A percentile compares a stretch with the other conserved stretches of the same genome.
These are phyloP conservation scores for Danielia oregonensis DNA, from an alignment of 805 yeast species.

Conservation along the genomic window DNA sequence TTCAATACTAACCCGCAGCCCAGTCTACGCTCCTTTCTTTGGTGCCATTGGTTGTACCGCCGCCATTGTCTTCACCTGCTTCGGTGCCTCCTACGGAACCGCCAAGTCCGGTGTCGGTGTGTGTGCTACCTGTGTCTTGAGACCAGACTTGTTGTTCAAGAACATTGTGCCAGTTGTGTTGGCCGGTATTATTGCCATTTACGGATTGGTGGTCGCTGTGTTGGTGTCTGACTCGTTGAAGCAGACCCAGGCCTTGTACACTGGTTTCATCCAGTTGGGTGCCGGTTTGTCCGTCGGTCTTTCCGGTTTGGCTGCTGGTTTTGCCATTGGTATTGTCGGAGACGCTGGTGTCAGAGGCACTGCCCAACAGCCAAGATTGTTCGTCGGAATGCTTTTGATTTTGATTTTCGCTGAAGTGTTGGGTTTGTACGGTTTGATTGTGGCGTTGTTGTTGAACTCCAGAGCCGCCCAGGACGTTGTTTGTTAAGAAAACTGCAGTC, in stretches of 20 bases:
- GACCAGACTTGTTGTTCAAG: conserved; percentile 93
- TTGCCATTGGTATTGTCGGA: conserved; percentile 98
- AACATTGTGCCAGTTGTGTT: conserved; percentile 95
- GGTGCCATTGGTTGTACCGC: conserved; percentile 99
- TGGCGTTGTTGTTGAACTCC: conserved; percentile 95
- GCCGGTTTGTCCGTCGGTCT: conserved; percentile 97
- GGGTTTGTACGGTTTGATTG: conserved; percentile 98
- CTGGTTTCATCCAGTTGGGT: conserved; percentile 97
- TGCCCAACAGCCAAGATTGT: conserved; percentile 96
- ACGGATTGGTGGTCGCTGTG: conserved; percentile 95
- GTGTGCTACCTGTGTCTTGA: conserved; percentile 94
- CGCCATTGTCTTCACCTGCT: conserved; percentile 97
- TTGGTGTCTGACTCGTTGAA: conserved; percentile 84
- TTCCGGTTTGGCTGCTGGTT: conserved; percentile 97
- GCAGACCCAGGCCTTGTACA: conserved; percentile 89
- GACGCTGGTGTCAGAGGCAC: conserved; percentile 99
- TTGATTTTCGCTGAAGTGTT: conserved; percentile 98
- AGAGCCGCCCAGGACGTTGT: conserved; percentile 91
- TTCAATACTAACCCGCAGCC: too few species aligned
- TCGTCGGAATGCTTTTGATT: conserved; percentile 97
- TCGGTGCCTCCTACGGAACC: conserved; percentile 99
- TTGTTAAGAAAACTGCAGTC: conserved; percentile 46
- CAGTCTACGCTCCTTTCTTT: conserved; percentile 71
- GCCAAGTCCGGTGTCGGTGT: conserved; percentile 99
- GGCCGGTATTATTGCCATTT: conserved; percentile 99